Evolutionary conservation across 208 protist species (phyloP).

Genomic region (Crithidia acanthocephali): DNA sequence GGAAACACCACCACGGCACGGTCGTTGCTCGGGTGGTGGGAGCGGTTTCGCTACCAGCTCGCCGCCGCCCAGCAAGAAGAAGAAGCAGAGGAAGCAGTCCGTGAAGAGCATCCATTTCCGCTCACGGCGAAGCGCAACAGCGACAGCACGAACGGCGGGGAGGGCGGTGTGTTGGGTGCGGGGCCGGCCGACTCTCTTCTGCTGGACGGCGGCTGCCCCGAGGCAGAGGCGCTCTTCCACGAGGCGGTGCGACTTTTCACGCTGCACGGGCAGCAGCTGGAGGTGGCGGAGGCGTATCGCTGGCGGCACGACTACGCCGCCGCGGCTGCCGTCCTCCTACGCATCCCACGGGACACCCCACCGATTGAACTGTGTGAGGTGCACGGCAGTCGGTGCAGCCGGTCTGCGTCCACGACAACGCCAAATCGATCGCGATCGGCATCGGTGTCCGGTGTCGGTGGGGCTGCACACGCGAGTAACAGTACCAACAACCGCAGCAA

Average conservation of each 20-base stretch:
- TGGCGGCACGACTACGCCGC: slow-evolving; percentile 26
- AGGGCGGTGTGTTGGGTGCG: too few species aligned
- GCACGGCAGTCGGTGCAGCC: not conserved
- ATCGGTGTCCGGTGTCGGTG: not conserved
- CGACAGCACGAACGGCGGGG: not conserved
- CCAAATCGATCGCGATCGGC: not conserved
- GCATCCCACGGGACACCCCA: slow-evolving; percentile 2
- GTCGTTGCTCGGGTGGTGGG: slow-evolving; percentile 28
- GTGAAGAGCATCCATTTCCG: too few species aligned
- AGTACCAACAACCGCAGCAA: too few species aligned
- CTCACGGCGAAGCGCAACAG: too few species aligned
- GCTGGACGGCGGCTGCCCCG: not conserved
- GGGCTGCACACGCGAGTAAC: not conserved
- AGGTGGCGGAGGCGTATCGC: slow-evolving; percentile 30
- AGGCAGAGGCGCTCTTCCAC: slow-evolving; percentile 15
- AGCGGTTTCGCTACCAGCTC: slow-evolving; percentile 14
- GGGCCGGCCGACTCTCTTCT: slow-evolving; percentile 1
- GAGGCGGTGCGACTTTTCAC: slow-evolving; percentile 29
- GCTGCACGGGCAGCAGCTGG: slow-evolving; percentile 12
- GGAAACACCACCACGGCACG: slow-evolving; percentile 15
- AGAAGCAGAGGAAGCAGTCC: too few species aligned
- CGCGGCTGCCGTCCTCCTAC: slow-evolving; percentile 16
- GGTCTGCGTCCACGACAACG: not conserved
- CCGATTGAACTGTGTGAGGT: slow-evolving; percentile 15
- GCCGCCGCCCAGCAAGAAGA: slow-evolving; percentile 4